These are phyloP conservation scores for Citeromyces nyonsensis DNA, from an alignment of 805 yeast genomes.

Conservation along the genomic window DNA sequence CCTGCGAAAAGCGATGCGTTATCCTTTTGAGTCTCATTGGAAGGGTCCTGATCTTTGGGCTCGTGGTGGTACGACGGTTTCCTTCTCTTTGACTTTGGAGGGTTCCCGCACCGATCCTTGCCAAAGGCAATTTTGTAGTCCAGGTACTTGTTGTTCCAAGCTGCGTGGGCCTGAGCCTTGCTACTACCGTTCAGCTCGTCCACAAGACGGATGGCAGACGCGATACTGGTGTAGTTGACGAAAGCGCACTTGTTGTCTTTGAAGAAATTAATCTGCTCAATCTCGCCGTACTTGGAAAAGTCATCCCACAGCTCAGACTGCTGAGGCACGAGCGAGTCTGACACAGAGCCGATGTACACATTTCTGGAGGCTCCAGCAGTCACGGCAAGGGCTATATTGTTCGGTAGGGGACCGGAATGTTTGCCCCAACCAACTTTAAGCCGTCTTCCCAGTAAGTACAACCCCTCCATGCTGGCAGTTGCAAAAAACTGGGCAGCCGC, in stretches of 20 bases:
- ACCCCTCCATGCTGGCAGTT: constrained; percentile 38
- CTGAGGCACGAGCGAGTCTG: constrained; percentile 19
- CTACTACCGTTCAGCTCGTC: constrained; percentile 30
- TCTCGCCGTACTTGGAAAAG: constrained; percentile 48
- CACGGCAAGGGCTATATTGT: constrained; percentile 43
- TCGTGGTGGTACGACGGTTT: not conserved
- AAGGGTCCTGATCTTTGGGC: not conserved
- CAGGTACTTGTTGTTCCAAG: constrained; percentile 22
- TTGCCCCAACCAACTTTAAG: constrained; percentile 63
- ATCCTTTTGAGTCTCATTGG: not conserved
- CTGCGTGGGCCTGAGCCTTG: constrained; percentile 17
- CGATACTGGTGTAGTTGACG: constrained; percentile 50
- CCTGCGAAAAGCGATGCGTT: no score
- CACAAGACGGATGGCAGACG: constrained; percentile 48
- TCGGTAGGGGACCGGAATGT: constrained; percentile 46
- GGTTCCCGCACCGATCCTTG: constrained; percentile 72
- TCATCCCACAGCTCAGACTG: constrained; percentile 40
- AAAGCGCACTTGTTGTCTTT: constrained; percentile 63
- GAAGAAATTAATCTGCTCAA: constrained; percentile 64
- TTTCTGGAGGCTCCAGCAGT: constrained; percentile 67
- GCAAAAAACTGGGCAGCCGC: constrained; percentile 57
- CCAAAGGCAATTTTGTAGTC: constrained; percentile 52
- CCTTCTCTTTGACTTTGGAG: constrained; percentile 28
- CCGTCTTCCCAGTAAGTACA: constrained; percentile 45
- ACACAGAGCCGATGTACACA: constrained; percentile 41